Evolutionary conservation across 495 filamentous ascomycete species (phyloP).

Genomic region (Polyplosphaeria fusca): DNA sequence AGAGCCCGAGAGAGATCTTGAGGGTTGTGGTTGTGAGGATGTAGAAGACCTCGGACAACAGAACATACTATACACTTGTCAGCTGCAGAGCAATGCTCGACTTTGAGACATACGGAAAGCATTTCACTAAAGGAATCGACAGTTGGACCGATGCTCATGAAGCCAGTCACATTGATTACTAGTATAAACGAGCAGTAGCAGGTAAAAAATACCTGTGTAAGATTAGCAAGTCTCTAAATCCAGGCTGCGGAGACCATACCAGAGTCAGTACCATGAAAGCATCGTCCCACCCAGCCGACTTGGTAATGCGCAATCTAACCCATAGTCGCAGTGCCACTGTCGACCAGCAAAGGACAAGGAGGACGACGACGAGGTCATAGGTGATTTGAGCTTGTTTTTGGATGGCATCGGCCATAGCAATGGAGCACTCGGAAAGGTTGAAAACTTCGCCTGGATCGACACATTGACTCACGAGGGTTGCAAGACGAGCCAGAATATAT

Average conservation of each 20-base stretch:
- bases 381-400: neutral
- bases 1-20: conserved; percentile 47
- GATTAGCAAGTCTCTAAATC: neutral
- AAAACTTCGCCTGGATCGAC: no score
- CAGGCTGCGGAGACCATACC: conserved; percentile 1
- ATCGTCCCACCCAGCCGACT: conserved; percentile 30
- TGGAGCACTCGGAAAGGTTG: no score
- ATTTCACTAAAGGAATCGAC: neutral
- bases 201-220: conserved; percentile 19
- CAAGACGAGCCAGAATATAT: no score
- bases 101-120: conserved; percentile 17
- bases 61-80: conserved; percentile 32
- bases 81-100: no score
- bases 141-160: neutral
- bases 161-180: conserved; percentile 1
- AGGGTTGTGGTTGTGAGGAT: conserved; percentile 40
- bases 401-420: neutral
- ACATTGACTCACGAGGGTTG: no score
- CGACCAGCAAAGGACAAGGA: conserved; percentile 31
- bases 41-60: conserved; percentile 43
- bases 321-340: conserved; percentile 36
- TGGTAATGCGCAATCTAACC: conserved; percentile 30
- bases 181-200: conserved; percentile 26
- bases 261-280: conserved; percentile 21
- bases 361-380: conserved; percentile 13